Evolutionary conservation across 1,139 yeast genomes (phyloP).

Genomic region (Saccharomycopsis hybrid): DNA sequence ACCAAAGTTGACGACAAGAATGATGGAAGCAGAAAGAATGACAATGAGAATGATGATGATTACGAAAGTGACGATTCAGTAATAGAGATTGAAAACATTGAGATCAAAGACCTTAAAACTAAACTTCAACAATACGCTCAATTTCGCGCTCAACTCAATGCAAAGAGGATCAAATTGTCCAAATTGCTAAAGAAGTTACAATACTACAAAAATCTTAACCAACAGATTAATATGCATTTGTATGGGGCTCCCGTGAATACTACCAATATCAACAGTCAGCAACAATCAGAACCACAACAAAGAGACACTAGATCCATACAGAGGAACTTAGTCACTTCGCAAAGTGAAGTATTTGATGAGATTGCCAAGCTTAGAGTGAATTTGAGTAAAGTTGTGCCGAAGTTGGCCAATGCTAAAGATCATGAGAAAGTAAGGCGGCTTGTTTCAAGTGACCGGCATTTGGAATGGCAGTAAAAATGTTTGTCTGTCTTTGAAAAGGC

Average conservation of each 20-base stretch:
- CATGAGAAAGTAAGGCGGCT: too few species aligned
- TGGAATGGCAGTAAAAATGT: too few species aligned
- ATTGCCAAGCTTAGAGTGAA: conserved; percentile 14
- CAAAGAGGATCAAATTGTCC: conserved; percentile 4
- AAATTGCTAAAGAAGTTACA: conserved; percentile 7
- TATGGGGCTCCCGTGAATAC: background rate
- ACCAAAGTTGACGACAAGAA: too few species aligned
- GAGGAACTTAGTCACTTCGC: conserved; percentile 10
- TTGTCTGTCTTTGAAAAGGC: too few species aligned
- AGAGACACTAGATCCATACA: conserved; percentile 3
- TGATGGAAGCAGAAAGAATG: background rate
- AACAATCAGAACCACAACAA: background rate
- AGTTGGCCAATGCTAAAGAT: background rate
- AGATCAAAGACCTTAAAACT: conserved; percentile 8
- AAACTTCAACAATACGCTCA: conserved; percentile 5
- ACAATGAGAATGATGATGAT: conserved; percentile 8
- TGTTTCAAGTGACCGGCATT: too few species aligned
- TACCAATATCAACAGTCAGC: background rate
- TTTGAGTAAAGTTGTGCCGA: conserved; percentile 5
- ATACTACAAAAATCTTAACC: conserved; percentile 12
- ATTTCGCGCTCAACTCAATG: background rate
- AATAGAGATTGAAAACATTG: conserved; percentile 13
- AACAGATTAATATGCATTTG: background rate
- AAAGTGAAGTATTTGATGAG: conserved; percentile 15
- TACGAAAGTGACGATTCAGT: conserved; percentile 11